phyloP scores from a whole-genome alignment of 805 yeast species.

The Wickerhamiella lipophila region DNA sequence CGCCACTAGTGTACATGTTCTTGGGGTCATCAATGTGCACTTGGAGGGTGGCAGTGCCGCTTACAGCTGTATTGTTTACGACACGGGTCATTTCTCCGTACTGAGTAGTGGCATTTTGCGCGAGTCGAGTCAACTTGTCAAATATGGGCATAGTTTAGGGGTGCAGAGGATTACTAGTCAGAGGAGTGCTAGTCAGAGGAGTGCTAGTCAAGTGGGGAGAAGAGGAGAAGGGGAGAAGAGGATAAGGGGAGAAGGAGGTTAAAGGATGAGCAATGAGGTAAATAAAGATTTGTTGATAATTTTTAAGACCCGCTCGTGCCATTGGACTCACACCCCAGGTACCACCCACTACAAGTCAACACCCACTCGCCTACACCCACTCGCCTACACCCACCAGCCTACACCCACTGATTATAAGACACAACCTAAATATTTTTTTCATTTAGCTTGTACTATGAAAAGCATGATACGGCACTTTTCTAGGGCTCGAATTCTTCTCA shows the following conservation, averaged over 20 bases:
- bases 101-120: not conserved
- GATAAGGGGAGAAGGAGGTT: too few species aligned
- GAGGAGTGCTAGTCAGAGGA: too few species aligned
- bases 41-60: conserved; percentile 3
- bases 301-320: too few species aligned
- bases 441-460: not conserved
- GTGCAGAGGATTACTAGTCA: too few species aligned
- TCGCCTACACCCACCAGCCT: too few species aligned
- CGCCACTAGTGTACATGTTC: conserved; percentile 14
- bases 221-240: too few species aligned
- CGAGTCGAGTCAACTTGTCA: not conserved
- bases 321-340: too few species aligned
- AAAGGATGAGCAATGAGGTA: too few species aligned
- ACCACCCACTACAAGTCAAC: too few species aligned
- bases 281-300: too few species aligned
- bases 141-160: conserved; percentile 1
- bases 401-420: not conserved
- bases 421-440: not conserved
- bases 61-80: not conserved
- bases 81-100: not conserved
- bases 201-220: too few species aligned
- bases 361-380: too few species aligned
- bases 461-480: not conserved
- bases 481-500: not conserved
- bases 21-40: conserved; percentile 11